These are phyloP conservation scores for Cryphonectria carpinicola DNA, from an alignment of 2,329 filamentous ascomycete genomes.

Conservation along the genomic window DNA sequence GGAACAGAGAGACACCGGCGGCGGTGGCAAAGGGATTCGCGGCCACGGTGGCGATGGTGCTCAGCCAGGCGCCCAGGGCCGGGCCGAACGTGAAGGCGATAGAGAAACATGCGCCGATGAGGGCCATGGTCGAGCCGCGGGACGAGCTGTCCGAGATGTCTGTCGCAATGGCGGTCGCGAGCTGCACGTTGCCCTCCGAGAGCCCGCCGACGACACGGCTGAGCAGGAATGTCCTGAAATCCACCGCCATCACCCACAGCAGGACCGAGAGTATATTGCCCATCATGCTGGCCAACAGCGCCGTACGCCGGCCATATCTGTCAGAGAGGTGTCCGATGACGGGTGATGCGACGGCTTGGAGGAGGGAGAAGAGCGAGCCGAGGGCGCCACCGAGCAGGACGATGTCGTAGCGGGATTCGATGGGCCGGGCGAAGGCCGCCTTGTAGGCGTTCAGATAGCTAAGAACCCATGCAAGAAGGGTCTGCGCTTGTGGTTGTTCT, in stretches of 20 bases:
- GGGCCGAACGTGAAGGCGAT: conserved; percentile 97
- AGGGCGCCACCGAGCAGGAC: conserved; percentile 92
- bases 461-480: conserved; percentile 79
- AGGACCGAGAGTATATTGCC: conserved; percentile 93
- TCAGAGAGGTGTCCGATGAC: conserved; percentile 90
- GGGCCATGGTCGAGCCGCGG: conserved; percentile 89
- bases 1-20: conserved; percentile 80
- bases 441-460: conserved; percentile 92
- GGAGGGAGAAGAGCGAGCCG: conserved; percentile 86
- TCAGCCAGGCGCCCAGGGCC: conserved; percentile 84
- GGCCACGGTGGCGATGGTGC: conserved; percentile 74
- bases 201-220: conserved; percentile 89
- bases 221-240: conserved; percentile 95
- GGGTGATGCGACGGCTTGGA: conserved; percentile 90
- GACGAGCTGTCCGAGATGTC: conserved; percentile 88
- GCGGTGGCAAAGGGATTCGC: conserved; percentile 94
- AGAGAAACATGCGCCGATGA: conserved; percentile 95
- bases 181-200: conserved; percentile 95
- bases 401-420: conserved; percentile 96
- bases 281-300: conserved; percentile 86
- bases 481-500: conserved; percentile 55
- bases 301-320: conserved; percentile 81
- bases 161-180: conserved; percentile 93
- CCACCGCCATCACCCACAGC: conserved; percentile 89
- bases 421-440: conserved; percentile 85